phyloP scores from a whole-genome alignment of 164 flowering plant species.

The Tetracentron sinense region DNA sequence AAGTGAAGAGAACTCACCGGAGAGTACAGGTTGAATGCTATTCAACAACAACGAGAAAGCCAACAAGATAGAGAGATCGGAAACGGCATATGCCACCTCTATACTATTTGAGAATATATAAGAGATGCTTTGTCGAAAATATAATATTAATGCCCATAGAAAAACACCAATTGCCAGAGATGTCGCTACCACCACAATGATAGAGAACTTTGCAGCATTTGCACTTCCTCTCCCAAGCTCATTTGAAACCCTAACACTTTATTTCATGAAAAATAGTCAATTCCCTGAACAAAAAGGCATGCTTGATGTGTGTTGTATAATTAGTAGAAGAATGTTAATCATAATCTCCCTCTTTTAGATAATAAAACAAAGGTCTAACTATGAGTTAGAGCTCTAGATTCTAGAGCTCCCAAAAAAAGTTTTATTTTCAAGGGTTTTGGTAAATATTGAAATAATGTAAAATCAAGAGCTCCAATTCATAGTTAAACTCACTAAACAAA shows the following conservation, averaged over 20 bases:
- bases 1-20: conserved; percentile 18
- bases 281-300: no score
- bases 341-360: no score
- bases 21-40: conserved; percentile 43
- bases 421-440: no score
- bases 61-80: conserved; percentile 28
- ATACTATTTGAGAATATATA: conserved; percentile 27
- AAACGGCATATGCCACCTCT: conserved; percentile 28
- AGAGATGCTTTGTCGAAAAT: conserved; percentile 17
- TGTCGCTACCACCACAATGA: conserved; percentile 17
- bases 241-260: conserved; percentile 42
- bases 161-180: conserved; percentile 29
- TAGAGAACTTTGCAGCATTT: conserved; percentile 34
- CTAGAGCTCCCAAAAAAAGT: no score
- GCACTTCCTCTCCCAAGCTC: conserved; percentile 42
- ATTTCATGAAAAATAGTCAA: no score
- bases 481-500: no score
- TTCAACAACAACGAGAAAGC: conserved; percentile 33
- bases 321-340: no score
- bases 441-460: no score
- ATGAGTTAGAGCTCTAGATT: no score
- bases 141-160: conserved; percentile 24
- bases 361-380: not conserved
- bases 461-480: no score
- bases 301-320: no score